phyloP scores from a whole-genome alignment of 306 rosid species.

The Bauhinia variegata region DNA sequence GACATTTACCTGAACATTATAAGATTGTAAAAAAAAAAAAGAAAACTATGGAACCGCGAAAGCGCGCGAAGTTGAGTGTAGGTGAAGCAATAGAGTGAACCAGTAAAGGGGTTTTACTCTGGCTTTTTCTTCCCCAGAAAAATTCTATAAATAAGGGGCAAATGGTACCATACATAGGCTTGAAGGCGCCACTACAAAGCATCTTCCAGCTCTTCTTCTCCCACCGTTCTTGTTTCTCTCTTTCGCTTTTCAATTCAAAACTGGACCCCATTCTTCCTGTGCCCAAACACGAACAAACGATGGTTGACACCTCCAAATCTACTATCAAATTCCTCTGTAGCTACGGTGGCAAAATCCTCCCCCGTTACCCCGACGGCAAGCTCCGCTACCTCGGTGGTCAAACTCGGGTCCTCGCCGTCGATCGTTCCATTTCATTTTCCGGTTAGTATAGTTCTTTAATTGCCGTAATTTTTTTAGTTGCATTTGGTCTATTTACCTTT shows the following conservation, averaged over 20 bases:
- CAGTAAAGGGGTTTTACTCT: too few species aligned
- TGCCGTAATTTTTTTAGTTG: background rate
- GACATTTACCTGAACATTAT: too few species aligned
- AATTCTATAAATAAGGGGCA: slow-evolving; percentile 62
- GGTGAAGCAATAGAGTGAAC: background rate
- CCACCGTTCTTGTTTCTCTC: background rate
- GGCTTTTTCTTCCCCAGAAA: background rate
- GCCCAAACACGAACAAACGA: slow-evolving; percentile 28
- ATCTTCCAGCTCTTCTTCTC: slow-evolving; percentile 27
- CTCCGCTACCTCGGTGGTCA: slow-evolving; percentile 93
- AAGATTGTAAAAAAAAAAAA: too few species aligned
- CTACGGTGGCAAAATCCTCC: slow-evolving; percentile 91
- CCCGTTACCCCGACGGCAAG: slow-evolving; percentile 91
- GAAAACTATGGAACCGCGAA: too few species aligned
- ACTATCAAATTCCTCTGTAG: slow-evolving; percentile 83
- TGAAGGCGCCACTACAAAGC: slow-evolving; percentile 51
- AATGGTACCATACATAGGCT: slow-evolving; percentile 49
- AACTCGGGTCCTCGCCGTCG: slow-evolving; percentile 85
- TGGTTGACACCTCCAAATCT: slow-evolving; percentile 41
- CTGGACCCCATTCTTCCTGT: background rate
- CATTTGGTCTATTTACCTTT: background rate
- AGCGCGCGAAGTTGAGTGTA: too few species aligned
- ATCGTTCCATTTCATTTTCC: slow-evolving; percentile 71
- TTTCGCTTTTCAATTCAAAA: background rate
- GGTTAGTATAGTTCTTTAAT: slow-evolving; percentile 49